Base-by-base conservation (phyloP, 2,329 filamentous ascomycete genomes). In the Paraphaeosphaeria minitans region DNA sequence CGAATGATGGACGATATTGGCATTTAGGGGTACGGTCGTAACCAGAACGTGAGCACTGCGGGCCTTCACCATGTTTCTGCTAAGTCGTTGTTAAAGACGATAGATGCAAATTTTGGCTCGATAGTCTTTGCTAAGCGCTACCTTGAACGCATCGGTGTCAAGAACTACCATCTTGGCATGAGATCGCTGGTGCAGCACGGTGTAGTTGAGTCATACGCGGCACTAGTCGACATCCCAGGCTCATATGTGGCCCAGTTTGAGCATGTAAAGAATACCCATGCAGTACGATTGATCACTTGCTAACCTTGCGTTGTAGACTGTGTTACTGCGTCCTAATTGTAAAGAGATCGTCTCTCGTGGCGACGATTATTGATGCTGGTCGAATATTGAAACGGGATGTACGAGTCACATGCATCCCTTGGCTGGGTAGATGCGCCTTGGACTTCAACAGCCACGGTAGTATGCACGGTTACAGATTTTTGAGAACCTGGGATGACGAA, bases 31-130 rank as follows among this genome's bases (percentile, higher is more conserved):
- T 97, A 97, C 69, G 92, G 91, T 48, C 87, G 89, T 74, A 83
- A 85, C 59, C 77, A 81, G 41, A 87, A 94, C 74, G 88, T 87
- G 5, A 85, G 86, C 53, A 89, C 91, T 70, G 86, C 90, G 4
- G 85, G 89, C 55, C 80, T 96, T 58, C 87, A 90, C 51, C 80
- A 94, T 53, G 85, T 88, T 41, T 95, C 92, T 46, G 93, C 93
- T 53, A 95, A 92, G 81, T 88, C 87, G 57, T 82, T 97, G 58
- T 82, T 97, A 66, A 95, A 86, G 68, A 88, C 91, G 14, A 97
- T 97, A 76, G 93, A 92, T 80, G 94, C 96, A 83, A 97, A 96
- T 78, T 97, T 97, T 75, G 92, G 92, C 59, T 96, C 92, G 1
- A 78, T 97, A 66, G 92, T 92, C 1, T 97, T 93, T 78, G 96